phyloP scores from a whole-genome alignment of 768 basidiomycete species.

The Exidia glandulosa region DNA sequence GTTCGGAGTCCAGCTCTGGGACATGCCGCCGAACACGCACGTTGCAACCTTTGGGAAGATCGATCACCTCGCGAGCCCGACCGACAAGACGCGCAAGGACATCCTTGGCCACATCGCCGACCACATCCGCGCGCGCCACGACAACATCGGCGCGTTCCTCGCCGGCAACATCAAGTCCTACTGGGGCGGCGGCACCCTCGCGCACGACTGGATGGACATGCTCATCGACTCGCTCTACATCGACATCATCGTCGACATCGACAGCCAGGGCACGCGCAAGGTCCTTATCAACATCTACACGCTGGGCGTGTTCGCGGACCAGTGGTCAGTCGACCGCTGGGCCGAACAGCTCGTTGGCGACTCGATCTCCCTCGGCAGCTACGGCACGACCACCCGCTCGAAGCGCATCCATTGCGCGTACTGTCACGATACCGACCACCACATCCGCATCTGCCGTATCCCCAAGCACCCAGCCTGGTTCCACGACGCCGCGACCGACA shows the following conservation, averaged over 20 bases:
- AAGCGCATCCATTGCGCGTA: background rate
- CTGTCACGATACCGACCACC: background rate
- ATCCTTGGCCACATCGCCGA: background rate
- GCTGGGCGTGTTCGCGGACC: background rate
- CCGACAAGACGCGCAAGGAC: background rate
- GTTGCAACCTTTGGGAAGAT: background rate
- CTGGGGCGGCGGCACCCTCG: background rate
- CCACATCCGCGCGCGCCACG: background rate
- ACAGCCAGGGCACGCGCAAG: background rate
- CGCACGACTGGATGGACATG: background rate
- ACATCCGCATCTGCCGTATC: background rate
- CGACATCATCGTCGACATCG: background rate
- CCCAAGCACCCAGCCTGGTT: background rate
- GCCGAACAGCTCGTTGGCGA: background rate
- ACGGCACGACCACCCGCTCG: background rate
- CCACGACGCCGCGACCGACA: background rate
- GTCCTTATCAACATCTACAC: background rate
- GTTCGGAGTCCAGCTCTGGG: background rate
- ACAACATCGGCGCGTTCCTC: background rate
- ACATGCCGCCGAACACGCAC: background rate
- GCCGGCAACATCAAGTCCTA: background rate
- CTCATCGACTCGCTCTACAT: background rate
- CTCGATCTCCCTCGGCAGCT: background rate
- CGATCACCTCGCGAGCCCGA: background rate
- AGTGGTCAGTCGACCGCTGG: background rate